Evolutionary conservation across 2,329 filamentous ascomycete species (phyloP).

Genomic region (Phoma sp.): DNA sequence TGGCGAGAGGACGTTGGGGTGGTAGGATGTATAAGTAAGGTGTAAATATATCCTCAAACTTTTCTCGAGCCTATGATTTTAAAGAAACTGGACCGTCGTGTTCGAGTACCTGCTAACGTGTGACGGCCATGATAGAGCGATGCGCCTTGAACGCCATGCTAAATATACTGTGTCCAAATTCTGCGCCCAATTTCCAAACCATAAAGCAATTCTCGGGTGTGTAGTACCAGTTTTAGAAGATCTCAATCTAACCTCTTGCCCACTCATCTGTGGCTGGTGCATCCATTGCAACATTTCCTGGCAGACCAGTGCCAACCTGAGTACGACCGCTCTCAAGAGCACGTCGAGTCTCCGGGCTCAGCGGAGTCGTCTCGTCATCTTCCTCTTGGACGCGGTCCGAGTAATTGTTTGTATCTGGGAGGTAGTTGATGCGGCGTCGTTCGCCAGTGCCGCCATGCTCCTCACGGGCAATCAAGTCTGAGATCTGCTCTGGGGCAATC

Average conservation of each 20-base stretch:
- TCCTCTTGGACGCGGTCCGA: constrained; percentile 41
- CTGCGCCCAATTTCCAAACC: too few relatives aligned
- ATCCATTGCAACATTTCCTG: constrained; percentile 24
- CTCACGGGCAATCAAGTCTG: constrained; percentile 41
- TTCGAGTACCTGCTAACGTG: too few relatives aligned
- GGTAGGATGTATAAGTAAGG: background rate
- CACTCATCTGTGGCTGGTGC: constrained; percentile 35
- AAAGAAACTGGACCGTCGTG: too few relatives aligned
- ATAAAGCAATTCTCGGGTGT: too few relatives aligned
- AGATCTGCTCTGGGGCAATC: constrained; percentile 41
- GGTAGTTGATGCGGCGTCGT: constrained; percentile 39
- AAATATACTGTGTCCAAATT: background rate
- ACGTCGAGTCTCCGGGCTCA: constrained; percentile 18
- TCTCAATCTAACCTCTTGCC: constrained; percentile 20
- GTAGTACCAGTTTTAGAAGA: too few relatives aligned
- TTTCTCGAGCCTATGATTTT: too few relatives aligned
- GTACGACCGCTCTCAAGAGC: constrained; percentile 31
- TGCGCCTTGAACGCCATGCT: background rate
- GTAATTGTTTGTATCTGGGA: constrained; percentile 39
- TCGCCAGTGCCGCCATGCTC: constrained; percentile 29
- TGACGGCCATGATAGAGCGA: too few relatives aligned
- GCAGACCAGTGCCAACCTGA: constrained; percentile 27
- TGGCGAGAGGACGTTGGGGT: background rate
- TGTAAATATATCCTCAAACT: too few relatives aligned
- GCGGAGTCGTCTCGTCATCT: constrained; percentile 15